Base-by-base conservation (phyloP, 805 yeast species). In the Monosporozyma servazzii region DNA sequence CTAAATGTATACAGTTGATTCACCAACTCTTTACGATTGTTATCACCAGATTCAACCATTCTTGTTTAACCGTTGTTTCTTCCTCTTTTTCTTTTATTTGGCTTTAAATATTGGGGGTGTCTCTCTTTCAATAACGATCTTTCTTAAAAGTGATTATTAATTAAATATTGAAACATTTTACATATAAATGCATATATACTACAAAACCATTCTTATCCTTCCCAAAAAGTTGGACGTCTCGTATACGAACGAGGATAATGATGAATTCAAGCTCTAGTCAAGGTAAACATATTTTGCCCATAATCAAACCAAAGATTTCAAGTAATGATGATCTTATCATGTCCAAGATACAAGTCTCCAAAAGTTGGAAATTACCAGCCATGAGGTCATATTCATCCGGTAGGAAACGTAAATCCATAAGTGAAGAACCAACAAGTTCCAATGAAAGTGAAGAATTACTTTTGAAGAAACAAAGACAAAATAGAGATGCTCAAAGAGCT, bases 401-500 rank as follows among this genome's bases (percentile, higher is more conserved):
- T 41, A 41, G 17, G 1, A 41, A 21, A 21, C 29, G 44, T 3
- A 21, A 41, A 21, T 8, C 27, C 3, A 41, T 17, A 13, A 41
- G 9, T 21, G 15, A 21, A 10, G 23, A 21, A 20, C 29, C 29
- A 20, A 21, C 17, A 21, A 13, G 11, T 5, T 13, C 17, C 0
- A 95, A 95, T 0, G 89, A 95, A 0, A 88, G 90, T 0, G 81
- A 29, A 29, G 25, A 84, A 21, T 5, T 41, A 10, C 21, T 41
- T 21, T 41, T 41, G 15, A 21, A 86, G 87, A 66, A 72, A 96
- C 50, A 88, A 88, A 67, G 95, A 3, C 96, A 86, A 67, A 89
- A 89, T 64, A 72, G 96, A 53, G 95, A 93, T n/a, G 96, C 96
- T 21, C 95, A 90, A 72, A 65, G 96, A 52, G 95, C 97, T 2